These are phyloP conservation scores for Trichoderma gracile DNA, from an alignment of 2,329 filamentous ascomycete species.

Conservation along the genomic window DNA sequence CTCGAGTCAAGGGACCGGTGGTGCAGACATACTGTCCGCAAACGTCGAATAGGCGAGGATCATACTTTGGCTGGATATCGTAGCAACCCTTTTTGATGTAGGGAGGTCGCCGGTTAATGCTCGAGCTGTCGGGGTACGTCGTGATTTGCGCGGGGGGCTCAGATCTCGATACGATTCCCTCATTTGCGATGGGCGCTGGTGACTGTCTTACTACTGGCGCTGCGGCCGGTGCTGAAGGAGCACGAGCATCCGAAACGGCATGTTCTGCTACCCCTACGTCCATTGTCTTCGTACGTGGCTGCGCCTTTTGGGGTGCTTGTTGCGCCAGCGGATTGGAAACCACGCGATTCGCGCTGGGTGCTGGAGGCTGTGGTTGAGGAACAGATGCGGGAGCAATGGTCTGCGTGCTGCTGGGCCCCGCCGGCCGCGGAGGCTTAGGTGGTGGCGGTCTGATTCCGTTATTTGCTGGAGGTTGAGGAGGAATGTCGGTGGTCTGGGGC, in stretches of 20 bases:
- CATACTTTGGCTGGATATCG: conserved; percentile 82
- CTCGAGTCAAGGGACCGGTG: conserved; percentile 80
- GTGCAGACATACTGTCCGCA: conserved; percentile 88
- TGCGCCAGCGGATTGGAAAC: conserved; percentile 37
- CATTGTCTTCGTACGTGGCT: conserved; percentile 38
- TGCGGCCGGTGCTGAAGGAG: conserved; percentile 30
- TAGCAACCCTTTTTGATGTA: conserved; percentile 68
- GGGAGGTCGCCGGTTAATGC: conserved; percentile 81
- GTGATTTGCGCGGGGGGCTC: conserved; percentile 55
- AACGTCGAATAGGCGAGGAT: conserved; percentile 81
- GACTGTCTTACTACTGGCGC: conserved; percentile 26
- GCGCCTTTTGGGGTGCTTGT: conserved; percentile 36
- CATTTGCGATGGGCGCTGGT: conserved; percentile 26
- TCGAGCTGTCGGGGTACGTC: conserved; percentile 81
- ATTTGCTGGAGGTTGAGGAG: conserved; percentile 27
- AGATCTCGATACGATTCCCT: conserved; percentile 33
- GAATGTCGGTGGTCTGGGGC: conserved; percentile 40
- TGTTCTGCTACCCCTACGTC: conserved; percentile 40
- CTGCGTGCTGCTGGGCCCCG: conserved; percentile 31
- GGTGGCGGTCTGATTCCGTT: conserved; percentile 37
- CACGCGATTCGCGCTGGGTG: conserved; percentile 30
- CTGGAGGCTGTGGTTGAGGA: conserved; percentile 21
- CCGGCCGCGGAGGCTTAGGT: conserved; percentile 48
- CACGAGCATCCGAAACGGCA: conserved; percentile 31
- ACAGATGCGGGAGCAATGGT: conserved; percentile 28